phyloP scores from a whole-genome alignment of 345 rosid species.

The Gossypium thurberi region DNA sequence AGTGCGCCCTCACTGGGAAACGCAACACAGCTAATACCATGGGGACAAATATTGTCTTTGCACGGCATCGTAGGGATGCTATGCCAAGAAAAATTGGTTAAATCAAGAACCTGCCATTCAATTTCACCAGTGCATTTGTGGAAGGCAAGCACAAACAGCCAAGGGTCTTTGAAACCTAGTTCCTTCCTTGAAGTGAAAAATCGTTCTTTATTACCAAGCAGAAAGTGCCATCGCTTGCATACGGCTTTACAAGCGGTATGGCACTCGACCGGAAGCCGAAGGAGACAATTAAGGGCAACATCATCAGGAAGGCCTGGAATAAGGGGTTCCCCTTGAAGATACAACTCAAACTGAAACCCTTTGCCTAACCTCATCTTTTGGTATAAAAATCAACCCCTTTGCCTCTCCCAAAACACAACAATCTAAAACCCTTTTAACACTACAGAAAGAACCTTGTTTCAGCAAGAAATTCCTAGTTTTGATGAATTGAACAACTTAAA shows the following conservation, averaged over 20 bases:
- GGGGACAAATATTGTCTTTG: slow-evolving; percentile 73
- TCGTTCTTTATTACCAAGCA: slow-evolving; percentile 60
- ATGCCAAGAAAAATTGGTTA: slow-evolving; percentile 68
- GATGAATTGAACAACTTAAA: neutral
- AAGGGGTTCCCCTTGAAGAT: slow-evolving; percentile 51
- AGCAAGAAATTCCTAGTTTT: neutral
- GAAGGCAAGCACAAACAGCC: slow-evolving; percentile 78
- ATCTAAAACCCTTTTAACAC: neutral
- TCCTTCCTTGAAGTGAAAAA: slow-evolving; percentile 67
- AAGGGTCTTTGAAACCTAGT: slow-evolving; percentile 65
- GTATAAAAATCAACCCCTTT: slow-evolving; percentile 67
- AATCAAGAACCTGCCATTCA: slow-evolving; percentile 78
- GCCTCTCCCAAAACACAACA: slow-evolving; percentile 37
- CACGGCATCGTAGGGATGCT: slow-evolving; percentile 79
- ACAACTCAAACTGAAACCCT: slow-evolving; percentile 47
- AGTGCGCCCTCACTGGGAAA: slow-evolving; percentile 54
- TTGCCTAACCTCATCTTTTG: slow-evolving; percentile 79
- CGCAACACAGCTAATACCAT: slow-evolving; percentile 62
- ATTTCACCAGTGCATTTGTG: slow-evolving; percentile 70
- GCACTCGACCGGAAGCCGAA: slow-evolving; percentile 66
- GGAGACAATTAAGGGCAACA: slow-evolving; percentile 68
- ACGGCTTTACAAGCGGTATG: slow-evolving; percentile 56
- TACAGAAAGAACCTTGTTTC: neutral
- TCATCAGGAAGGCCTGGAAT: slow-evolving; percentile 90
- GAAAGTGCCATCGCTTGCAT: slow-evolving; percentile 72